Conservation (phyloP, 257 asterid genomes). For the Hygrophila difformis region DNA sequence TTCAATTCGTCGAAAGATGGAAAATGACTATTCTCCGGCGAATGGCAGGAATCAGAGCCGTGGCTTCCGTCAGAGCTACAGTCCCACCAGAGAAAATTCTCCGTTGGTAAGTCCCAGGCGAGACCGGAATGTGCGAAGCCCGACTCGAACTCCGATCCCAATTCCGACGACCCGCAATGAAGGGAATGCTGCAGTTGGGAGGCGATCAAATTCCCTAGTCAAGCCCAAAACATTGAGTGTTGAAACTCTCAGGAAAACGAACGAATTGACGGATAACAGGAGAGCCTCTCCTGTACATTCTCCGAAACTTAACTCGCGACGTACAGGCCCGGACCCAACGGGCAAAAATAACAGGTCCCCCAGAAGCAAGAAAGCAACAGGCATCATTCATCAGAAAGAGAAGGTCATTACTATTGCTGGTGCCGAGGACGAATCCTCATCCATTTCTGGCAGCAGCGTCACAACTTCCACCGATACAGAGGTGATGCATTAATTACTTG, state of each 20-base stretch:
- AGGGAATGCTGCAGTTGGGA: constrained; percentile 26
- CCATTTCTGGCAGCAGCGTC: constrained; percentile 65
- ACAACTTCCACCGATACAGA: constrained; percentile 77
- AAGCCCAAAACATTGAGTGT: constrained; percentile 48
- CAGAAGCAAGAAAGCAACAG: constrained; percentile 35
- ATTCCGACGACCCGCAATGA: constrained; percentile 36
- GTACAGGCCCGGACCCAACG: constrained; percentile 33
- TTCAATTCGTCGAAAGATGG: constrained; percentile 27
- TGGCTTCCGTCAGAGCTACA: constrained; percentile 29
- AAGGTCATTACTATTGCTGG: constrained; percentile 7
- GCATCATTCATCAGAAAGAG: constrained; percentile 36
- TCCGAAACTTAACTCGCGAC: constrained; percentile 49
- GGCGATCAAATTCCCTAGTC: constrained; percentile 41
- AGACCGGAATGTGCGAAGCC: constrained; percentile 41
- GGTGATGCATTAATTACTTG: constrained; percentile 27
- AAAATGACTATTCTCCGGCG: constrained; percentile 28
- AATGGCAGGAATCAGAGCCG: constrained; percentile 19
- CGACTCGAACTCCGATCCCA: constrained; percentile 19
- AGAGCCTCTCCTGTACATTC: constrained; percentile 52
- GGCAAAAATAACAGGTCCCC: constrained; percentile 31
- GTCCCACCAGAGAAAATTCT: constrained; percentile 33
- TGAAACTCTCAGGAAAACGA: constrained; percentile 11
- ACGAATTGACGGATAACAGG: constrained; percentile 38
- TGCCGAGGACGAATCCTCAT: constrained; percentile 75
- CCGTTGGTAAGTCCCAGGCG: constrained; percentile 53